Evolutionary conservation across 257 asterid genomes (phyloP).

Genomic region (Osmanthus fragrans): DNA sequence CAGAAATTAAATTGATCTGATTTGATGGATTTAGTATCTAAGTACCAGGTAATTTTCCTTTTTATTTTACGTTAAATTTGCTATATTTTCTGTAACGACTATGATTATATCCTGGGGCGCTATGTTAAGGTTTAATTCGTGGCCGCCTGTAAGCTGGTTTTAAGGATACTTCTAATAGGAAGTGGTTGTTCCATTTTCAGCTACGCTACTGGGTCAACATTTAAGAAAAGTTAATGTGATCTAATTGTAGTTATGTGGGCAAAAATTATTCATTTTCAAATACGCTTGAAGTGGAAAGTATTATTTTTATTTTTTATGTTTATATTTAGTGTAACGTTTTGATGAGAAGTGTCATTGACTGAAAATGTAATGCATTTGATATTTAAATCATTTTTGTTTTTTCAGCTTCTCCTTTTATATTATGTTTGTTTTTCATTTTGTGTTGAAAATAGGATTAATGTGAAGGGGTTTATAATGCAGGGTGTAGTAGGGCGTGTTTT

Average conservation of each 20-base stretch:
- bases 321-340: not conserved
- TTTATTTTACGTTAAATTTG: not conserved
- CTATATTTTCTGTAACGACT: not conserved
- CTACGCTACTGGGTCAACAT: not conserved
- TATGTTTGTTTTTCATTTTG: constrained; percentile 3
- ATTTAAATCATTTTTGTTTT: not conserved
- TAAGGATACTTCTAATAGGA: not conserved
- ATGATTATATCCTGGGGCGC: not conserved
- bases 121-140: constrained; percentile 1
- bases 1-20: constrained; percentile 41
- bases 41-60: constrained; percentile 66
- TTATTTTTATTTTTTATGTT: not conserved
- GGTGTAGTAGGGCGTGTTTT: constrained; percentile 94
- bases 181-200: not conserved
- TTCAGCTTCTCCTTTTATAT: not conserved
- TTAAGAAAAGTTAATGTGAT: not conserved
- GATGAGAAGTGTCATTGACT: not conserved
- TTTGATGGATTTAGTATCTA: constrained; percentile 80
- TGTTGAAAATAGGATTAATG: constrained; percentile 15
- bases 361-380: not conserved
- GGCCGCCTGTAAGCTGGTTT: not conserved
- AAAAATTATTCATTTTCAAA: not conserved
- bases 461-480: constrained; percentile 44
- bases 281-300: not conserved
- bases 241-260: not conserved